A percentile compares a stretch with the other conserved stretches of the same genome.
These are phyloP conservation scores for Lagerstroemia speciosa DNA, from an alignment of 345 rosid genomes.

Conservation along the genomic window DNA sequence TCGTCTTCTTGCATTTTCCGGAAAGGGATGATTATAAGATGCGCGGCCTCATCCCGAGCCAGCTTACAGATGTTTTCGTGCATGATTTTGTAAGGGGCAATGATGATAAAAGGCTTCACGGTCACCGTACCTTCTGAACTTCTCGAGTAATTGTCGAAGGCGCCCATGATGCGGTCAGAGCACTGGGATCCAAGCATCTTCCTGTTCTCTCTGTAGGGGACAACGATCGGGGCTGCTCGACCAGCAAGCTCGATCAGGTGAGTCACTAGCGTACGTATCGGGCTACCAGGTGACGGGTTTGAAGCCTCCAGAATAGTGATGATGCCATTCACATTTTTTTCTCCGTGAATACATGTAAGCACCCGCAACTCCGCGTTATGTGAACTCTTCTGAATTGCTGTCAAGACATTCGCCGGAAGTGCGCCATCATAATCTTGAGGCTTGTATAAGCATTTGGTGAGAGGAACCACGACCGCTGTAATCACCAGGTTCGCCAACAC, in stretches of 20 bases:
- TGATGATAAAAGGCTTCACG: slow-evolving; percentile 12
- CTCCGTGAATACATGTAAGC: slow-evolving; percentile 21
- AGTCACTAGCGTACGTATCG: slow-evolving; percentile 10
- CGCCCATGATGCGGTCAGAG: slow-evolving; percentile 18
- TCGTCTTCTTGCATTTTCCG: neutral
- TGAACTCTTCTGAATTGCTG: slow-evolving; percentile 7
- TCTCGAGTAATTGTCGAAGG: slow-evolving; percentile 14
- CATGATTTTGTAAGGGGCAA: slow-evolving; percentile 22
- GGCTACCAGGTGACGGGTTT: slow-evolving; percentile 6
- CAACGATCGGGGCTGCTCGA: slow-evolving; percentile 14
- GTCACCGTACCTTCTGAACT: neutral
- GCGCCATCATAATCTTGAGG: slow-evolving; percentile 5
- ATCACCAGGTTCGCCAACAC: slow-evolving; percentile 13
- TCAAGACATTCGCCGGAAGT: neutral
- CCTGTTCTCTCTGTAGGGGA: slow-evolving; percentile 11
- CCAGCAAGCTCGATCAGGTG: slow-evolving; percentile 22
- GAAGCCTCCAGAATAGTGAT: slow-evolving; percentile 24
- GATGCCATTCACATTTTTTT: slow-evolving; percentile 20
- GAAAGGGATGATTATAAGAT: slow-evolving; percentile 21
- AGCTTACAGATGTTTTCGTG: slow-evolving; percentile 23
- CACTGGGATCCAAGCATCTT: neutral
- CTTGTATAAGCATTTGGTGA: slow-evolving; percentile 15
- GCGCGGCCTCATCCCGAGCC: slow-evolving; percentile 14
- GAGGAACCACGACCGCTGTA: slow-evolving; percentile 11
- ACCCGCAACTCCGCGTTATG: slow-evolving; percentile 11